phyloP scores from a whole-genome alignment of 768 basidiomycete genomes.

The Hortiboletus flavorubellus region DNA sequence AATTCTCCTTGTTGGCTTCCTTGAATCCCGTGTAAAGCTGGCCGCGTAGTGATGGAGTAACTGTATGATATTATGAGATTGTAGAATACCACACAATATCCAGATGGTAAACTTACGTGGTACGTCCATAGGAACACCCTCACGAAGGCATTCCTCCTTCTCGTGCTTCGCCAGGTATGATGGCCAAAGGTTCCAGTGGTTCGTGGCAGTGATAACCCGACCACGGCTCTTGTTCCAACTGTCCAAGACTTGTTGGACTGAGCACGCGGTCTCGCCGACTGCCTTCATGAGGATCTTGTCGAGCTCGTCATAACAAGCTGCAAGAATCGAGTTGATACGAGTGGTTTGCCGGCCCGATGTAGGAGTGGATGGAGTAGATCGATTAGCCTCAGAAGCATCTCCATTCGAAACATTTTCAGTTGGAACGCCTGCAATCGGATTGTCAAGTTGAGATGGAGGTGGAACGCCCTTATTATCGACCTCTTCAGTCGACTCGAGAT shows the following conservation, averaged over 20 bases:
- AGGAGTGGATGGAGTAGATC: neutral
- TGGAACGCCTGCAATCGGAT: no score
- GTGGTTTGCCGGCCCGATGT: neutral
- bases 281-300: neutral
- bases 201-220: neutral
- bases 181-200: conserved; percentile 5
- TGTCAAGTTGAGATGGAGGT: no score
- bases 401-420: no score
- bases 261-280: neutral
- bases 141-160: neutral
- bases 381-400: no score
- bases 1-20: neutral
- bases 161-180: neutral
- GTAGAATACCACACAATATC: no score
- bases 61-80: no score
- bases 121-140: no score
- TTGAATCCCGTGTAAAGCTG: neutral
- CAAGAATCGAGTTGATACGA: neutral
- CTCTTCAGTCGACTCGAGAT: no score
- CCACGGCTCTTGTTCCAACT: neutral
- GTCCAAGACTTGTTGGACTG: conserved; percentile 1
- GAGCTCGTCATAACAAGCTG: neutral
- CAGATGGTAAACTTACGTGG: no score
- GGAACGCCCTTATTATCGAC: no score
- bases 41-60: neutral